phyloP scores from a whole-genome alignment of 2,329 filamentous ascomycete species.

The Bimuria novae-zelandiae region DNA sequence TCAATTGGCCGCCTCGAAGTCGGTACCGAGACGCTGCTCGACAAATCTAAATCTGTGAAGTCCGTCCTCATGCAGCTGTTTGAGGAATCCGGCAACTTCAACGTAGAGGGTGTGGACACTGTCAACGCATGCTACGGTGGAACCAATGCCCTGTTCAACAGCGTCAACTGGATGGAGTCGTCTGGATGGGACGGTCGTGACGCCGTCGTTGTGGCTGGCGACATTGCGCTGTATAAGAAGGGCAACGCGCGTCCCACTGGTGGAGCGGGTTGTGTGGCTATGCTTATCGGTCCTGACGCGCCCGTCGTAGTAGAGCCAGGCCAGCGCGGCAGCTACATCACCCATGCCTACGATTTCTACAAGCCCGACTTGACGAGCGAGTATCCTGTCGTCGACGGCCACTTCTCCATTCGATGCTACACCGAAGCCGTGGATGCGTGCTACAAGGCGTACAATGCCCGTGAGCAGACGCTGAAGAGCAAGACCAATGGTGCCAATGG shows the following conservation, averaged over 20 bases:
- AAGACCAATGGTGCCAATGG: constrained; percentile 45
- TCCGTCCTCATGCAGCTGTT: constrained; percentile 60
- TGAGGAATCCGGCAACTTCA: constrained; percentile 56
- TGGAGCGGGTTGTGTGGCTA: constrained; percentile 58
- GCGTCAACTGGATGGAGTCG: constrained; percentile 59
- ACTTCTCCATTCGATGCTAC: constrained; percentile 59
- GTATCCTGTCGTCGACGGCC: constrained; percentile 58
- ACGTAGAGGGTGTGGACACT: constrained; percentile 59
- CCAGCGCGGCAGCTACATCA: constrained; percentile 56
- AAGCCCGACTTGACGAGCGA: constrained; percentile 60
- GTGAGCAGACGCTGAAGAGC: constrained; percentile 53
- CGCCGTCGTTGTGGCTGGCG: constrained; percentile 57
- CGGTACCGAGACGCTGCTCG: constrained; percentile 59
- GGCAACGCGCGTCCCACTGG: constrained; percentile 58
- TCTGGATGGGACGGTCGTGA: constrained; percentile 59
- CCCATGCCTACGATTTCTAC: constrained; percentile 60
- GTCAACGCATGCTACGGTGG: constrained; percentile 61
- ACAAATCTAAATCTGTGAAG: constrained; percentile 62
- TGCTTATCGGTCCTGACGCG: constrained; percentile 58
- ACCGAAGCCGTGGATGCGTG: constrained; percentile 57
- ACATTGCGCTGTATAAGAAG: constrained; percentile 61
- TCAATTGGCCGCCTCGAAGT: constrained; percentile 58
- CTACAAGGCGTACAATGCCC: constrained; percentile 59
- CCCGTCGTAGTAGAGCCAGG: constrained; percentile 57
- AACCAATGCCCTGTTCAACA: constrained; percentile 60